Percentiles rank a stretch among this genome's conserved stretches.
Conservation (phyloP, 208 protist genomes). For the Naegleria gruberi region DNA sequence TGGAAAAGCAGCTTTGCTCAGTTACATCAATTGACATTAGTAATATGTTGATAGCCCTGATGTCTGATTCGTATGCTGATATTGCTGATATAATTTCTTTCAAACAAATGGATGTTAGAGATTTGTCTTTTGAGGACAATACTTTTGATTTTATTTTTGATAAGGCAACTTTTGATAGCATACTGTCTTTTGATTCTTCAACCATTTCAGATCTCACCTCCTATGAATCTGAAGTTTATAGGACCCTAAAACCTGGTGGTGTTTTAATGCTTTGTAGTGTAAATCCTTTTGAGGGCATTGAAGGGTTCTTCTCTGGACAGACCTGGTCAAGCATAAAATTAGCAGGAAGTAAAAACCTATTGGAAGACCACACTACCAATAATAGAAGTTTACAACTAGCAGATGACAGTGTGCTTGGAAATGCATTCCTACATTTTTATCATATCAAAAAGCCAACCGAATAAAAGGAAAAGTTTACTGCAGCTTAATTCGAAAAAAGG, state of each 20-base stretch:
- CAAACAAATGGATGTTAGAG: neutral
- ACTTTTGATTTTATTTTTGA: slow-evolving; percentile 9
- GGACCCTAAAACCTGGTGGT: neutral
- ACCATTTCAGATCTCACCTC: neutral
- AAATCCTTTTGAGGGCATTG: neutral
- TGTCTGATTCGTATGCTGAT: neutral
- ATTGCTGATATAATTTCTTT: neutral
- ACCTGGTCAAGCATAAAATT: neutral
- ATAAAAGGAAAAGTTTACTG: too few relatives aligned
- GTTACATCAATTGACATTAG: neutral
- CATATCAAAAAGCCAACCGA: neutral
- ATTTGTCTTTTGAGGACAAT: neutral
- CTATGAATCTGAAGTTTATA: neutral
- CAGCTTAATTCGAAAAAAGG: too few relatives aligned
- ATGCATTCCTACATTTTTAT: neutral
- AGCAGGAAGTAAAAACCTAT: neutral
- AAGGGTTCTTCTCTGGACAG: neutral
- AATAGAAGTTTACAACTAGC: neutral
- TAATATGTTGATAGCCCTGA: neutral
- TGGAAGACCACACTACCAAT: neutral
- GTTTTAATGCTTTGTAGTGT: neutral
- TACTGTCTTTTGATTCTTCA: neutral
- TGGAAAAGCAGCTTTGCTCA: neutral
- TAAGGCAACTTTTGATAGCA: slow-evolving; percentile 6
- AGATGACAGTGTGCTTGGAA: neutral